Conservation (phyloP, 2,329 filamentous ascomycete genomes). For the Ceratocystis cubensis region DNA sequence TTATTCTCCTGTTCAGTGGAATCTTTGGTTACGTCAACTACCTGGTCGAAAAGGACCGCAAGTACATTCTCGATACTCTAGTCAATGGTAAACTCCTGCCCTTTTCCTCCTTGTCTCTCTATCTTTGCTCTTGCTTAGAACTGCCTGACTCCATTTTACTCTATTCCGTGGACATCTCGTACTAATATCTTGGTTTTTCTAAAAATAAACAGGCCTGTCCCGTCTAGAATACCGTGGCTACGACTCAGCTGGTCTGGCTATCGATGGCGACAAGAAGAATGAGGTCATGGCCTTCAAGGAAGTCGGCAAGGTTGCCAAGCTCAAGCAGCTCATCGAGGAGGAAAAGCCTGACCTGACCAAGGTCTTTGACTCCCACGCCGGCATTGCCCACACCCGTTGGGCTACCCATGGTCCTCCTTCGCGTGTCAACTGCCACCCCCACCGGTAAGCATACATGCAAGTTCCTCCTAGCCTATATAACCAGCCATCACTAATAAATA, state of each 20-base stretch:
- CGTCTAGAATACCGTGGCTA: conserved; percentile 98
- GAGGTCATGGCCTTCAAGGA: conserved; percentile 97
- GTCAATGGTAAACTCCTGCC: conserved; percentile 64
- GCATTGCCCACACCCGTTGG: conserved; percentile 98
- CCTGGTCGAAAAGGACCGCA: conserved; percentile 95
- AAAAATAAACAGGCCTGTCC: conserved; percentile 54
- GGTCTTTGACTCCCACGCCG: conserved; percentile 94
- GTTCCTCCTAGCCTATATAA: neutral
- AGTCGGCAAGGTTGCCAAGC: conserved; percentile 95
- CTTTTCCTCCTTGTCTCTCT: conserved; percentile 19
- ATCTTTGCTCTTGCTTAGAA: too few species aligned
- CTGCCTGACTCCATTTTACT: neutral
- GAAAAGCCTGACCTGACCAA: conserved; percentile 75
- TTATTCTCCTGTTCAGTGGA: conserved; percentile 44
- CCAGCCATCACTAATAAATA: neutral
- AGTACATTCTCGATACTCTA: conserved; percentile 88
- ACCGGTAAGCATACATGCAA: conserved; percentile 53
- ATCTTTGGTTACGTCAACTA: conserved; percentile 99
- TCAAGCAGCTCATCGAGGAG: conserved; percentile 83
- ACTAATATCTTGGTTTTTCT: neutral
- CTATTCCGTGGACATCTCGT: neutral
- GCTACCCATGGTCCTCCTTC: conserved; percentile 94
- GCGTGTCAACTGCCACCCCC: conserved; percentile 92
- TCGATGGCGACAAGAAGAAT: conserved; percentile 98
- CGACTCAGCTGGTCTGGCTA: conserved; percentile 87